These are phyloP conservation scores for Lepidium campestre DNA, from an alignment of 441 rosid genomes.

Conservation along the genomic window DNA sequence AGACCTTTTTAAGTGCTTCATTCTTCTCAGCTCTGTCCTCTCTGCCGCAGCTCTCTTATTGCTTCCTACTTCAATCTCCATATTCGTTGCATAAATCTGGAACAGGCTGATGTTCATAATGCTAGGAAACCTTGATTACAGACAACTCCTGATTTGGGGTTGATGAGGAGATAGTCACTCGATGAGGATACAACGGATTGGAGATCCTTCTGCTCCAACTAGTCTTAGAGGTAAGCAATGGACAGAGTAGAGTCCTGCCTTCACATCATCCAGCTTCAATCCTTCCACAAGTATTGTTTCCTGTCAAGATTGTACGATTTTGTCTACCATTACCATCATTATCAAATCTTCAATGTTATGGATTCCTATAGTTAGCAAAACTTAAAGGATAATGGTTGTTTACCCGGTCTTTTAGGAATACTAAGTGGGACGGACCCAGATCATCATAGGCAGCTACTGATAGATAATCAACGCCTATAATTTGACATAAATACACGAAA, in stretches of 20 bases:
- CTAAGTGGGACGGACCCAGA: slow-evolving; percentile 42
- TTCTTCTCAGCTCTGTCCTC: background rate
- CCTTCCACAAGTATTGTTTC: slow-evolving; percentile 55
- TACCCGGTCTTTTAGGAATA: slow-evolving; percentile 46
- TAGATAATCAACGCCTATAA: slow-evolving; percentile 51
- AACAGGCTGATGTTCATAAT: background rate
- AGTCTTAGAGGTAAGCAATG: slow-evolving; percentile 58
- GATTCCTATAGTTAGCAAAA: background rate
- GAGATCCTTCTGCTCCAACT: slow-evolving; percentile 55
- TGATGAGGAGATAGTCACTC: slow-evolving; percentile 12
- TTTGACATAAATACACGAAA: background rate
- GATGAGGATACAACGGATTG: slow-evolving; percentile 57
- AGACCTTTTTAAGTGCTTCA: background rate
- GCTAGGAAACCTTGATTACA: background rate
- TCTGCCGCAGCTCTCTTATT: slow-evolving; percentile 13
- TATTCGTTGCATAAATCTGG: background rate
- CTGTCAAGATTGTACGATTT: slow-evolving; percentile 21
- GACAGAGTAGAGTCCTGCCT: slow-evolving; percentile 40
- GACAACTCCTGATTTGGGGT: background rate
- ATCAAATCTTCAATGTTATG: background rate
- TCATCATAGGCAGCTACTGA: slow-evolving; percentile 56
- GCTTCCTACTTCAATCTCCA: background rate
- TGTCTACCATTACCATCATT: background rate
- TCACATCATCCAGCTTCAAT: slow-evolving; percentile 47
- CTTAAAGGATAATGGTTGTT: slow-evolving; percentile 15